phyloP scores from a whole-genome alignment of 345 rosid species.

The Eucalyptus melliodora region DNA sequence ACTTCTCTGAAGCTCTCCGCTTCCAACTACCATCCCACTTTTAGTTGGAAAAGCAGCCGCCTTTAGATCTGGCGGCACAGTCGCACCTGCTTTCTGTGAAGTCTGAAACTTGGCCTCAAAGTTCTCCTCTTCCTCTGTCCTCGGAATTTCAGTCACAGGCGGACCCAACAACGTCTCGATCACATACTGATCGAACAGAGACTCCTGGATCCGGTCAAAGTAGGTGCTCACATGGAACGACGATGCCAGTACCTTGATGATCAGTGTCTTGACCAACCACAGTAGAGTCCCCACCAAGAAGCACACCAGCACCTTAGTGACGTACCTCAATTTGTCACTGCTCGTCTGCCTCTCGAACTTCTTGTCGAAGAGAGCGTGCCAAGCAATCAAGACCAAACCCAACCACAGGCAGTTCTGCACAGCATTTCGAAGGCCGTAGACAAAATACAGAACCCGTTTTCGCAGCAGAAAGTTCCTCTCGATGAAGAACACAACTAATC shows the following conservation, averaged over 20 bases:
- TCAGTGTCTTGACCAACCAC: conserved; percentile 73
- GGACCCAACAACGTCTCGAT: conserved; percentile 74
- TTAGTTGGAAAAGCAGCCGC: conserved; percentile 10
- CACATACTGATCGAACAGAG: conserved; percentile 70
- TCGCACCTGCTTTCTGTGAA: conserved; percentile 29
- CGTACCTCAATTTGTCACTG: conserved; percentile 13
- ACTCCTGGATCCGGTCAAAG: conserved; percentile 82
- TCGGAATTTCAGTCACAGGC: conserved; percentile 40
- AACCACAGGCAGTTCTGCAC: conserved; percentile 91
- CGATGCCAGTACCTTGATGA: conserved; percentile 84
- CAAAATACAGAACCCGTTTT: conserved; percentile 78
- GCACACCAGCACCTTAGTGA: conserved; percentile 59
- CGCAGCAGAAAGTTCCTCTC: conserved; percentile 72
- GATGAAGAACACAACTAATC: conserved; percentile 44
- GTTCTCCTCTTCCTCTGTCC: conserved; percentile 38
- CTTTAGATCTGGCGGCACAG: conserved; percentile 24
- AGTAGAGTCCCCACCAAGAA: conserved; percentile 54
- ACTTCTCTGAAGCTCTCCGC: conserved; percentile 29
- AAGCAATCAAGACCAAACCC: conserved; percentile 67
- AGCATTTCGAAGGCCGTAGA: conserved; percentile 60
- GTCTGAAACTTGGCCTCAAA: conserved; percentile 14
- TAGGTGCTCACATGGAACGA: conserved; percentile 85
- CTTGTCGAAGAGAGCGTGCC: conserved; percentile 69
- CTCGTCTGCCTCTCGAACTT: conserved; percentile 38
- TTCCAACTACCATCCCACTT: conserved; percentile 12